Evolutionary conservation across 2,329 filamentous ascomycete species (phyloP).

Genomic region (Fusarium subtropicale): DNA sequence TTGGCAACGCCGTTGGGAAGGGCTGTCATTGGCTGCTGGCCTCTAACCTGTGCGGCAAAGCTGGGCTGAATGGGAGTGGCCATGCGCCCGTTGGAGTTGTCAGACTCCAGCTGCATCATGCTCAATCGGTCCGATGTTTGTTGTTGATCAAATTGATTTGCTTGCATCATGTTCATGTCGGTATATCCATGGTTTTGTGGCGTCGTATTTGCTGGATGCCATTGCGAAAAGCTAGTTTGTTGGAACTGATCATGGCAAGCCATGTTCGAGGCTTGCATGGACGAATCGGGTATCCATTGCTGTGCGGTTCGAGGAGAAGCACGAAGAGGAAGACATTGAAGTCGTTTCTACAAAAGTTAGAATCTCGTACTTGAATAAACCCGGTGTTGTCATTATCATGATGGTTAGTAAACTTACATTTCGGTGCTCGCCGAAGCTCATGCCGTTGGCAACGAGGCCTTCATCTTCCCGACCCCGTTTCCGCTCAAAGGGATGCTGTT

Average conservation of each 20-base stretch:
- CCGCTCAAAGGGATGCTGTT: constrained; percentile 50
- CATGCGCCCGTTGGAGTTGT: constrained; percentile 59
- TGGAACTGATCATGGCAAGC: constrained; percentile 54
- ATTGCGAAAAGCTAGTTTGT: constrained; percentile 50
- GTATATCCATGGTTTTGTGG: constrained; percentile 48
- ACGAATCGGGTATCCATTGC: constrained; percentile 48
- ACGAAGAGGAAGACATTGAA: constrained; percentile 65
- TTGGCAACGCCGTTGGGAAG: constrained; percentile 53
- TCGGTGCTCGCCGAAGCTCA: constrained; percentile 63
- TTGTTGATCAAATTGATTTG: constrained; percentile 41
- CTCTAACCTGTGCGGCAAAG: constrained; percentile 66
- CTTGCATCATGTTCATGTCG: constrained; percentile 66
- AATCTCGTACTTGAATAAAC: not conserved
- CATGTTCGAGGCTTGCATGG: constrained; percentile 56
- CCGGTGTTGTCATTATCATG: not conserved
- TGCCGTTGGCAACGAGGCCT: constrained; percentile 52
- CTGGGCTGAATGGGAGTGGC: constrained; percentile 70
- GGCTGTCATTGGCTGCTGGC: constrained; percentile 59
- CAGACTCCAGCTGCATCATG: constrained; percentile 34
- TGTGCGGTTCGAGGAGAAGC: constrained; percentile 55
- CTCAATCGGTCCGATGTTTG: constrained; percentile 18
- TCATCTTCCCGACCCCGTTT: constrained; percentile 62
- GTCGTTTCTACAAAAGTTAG: constrained; percentile 60
- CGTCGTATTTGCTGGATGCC: constrained; percentile 43
- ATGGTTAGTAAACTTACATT: constrained; percentile 55